phyloP scores from a whole-genome alignment of 148 eudicot species.

The Cornus florida region DNA sequence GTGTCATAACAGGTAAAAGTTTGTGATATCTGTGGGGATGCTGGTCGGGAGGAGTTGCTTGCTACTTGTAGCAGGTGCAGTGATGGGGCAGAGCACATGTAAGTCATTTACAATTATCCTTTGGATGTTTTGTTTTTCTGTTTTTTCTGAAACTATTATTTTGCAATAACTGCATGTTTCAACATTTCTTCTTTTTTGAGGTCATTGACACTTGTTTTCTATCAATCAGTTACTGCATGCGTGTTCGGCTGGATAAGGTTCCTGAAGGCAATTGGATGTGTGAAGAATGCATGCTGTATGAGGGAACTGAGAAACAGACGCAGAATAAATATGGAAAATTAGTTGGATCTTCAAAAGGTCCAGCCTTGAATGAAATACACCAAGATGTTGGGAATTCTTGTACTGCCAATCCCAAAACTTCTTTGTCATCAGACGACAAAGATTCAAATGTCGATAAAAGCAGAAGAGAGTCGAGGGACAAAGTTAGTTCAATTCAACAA shows the following conservation, averaged over 20 bases:
- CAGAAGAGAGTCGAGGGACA: neutral
- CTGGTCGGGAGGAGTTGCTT: constrained; percentile 92
- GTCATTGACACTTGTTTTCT: neutral
- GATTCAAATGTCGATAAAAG: constrained; percentile 14
- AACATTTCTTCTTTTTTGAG: neutral
- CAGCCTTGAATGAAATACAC: constrained; percentile 14
- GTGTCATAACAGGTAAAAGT: constrained; percentile 64
- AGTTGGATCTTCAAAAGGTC: constrained; percentile 16
- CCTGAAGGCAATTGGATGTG: constrained; percentile 49
- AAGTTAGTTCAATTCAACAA: constrained; percentile 19
- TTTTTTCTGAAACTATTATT: neutral
- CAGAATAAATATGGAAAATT: constrained; percentile 8
- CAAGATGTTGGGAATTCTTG: constrained; percentile 5
- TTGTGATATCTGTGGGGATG: constrained; percentile 98
- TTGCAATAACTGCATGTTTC: neutral
- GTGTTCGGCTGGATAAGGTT: constrained; percentile 32
- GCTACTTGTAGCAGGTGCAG: constrained; percentile 83
- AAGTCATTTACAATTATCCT: constrained; percentile 25
- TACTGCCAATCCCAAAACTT: neutral
- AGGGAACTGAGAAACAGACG: constrained; percentile 19
- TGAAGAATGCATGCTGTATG: constrained; percentile 38
- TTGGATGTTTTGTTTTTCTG: neutral
- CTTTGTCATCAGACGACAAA: neutral
- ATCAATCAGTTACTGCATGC: constrained; percentile 45
- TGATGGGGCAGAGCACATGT: constrained; percentile 99